Evolutionary conservation across 768 basidiomycete genomes (phyloP).

Genomic region (Ramaria rubella): DNA sequence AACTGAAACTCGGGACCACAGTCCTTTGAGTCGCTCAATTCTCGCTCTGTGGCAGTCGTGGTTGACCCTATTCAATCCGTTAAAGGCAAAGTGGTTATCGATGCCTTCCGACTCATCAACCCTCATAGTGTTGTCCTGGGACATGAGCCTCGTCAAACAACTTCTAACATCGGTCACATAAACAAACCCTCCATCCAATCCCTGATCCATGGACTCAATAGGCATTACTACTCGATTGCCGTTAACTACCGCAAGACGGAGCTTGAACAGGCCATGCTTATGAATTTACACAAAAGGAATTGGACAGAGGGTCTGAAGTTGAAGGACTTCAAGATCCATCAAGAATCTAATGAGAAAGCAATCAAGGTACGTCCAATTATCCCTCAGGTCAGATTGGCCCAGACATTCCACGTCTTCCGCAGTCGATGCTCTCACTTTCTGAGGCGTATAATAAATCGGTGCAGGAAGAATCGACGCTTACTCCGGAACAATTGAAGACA

Average conservation of each 20-base stretch:
- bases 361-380: constrained; percentile 67
- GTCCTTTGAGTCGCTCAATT: constrained; percentile 94
- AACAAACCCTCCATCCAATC: constrained; percentile 99
- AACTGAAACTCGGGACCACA: constrained; percentile 28
- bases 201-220: constrained; percentile 93
- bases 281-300: constrained; percentile 98
- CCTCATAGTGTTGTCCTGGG: constrained; percentile 86
- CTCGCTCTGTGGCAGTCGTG: constrained; percentile 93
- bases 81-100: constrained; percentile 97
- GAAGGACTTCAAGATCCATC: constrained; percentile 83
- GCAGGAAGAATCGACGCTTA: constrained; percentile 95
- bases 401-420: constrained; percentile 7
- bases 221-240: constrained; percentile 96
- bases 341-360: constrained; percentile 83
- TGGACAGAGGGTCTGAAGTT: constrained; percentile 97
- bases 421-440: constrained; percentile 92
- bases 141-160: constrained; percentile 93
- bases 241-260: constrained; percentile 99
- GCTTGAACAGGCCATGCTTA: constrained; percentile 95
- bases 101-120: constrained; percentile 96
- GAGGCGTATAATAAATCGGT: constrained; percentile 97
- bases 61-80: constrained; percentile 99
- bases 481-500: constrained; percentile 89
- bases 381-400: constrained; percentile 17
- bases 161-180: constrained; percentile 96